A percentile compares a stretch with the other conserved stretches of the same genome.
Conservation (phyloP, 495 filamentous ascomycete genomes). For the Amphirosellinia nigrospora region DNA sequence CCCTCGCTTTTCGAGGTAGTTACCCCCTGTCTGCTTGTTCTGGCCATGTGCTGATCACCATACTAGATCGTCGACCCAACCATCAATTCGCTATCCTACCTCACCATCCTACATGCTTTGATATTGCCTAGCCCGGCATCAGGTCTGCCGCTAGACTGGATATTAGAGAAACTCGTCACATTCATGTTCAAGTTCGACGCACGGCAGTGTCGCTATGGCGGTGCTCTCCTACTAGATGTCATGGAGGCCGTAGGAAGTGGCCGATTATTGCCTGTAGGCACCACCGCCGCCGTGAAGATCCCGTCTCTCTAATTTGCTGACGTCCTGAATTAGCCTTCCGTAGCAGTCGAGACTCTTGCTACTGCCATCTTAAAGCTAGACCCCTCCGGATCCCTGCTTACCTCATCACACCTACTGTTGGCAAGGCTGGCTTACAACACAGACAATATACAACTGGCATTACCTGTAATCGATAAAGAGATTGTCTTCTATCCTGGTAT, state of each 20-base stretch:
- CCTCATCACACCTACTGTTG: slow-evolving; percentile 67
- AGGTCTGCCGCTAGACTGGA: slow-evolving; percentile 28
- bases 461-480: slow-evolving; percentile 72
- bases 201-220: slow-evolving; percentile 53
- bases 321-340: slow-evolving; percentile 51
- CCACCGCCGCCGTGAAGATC: background rate
- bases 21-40: background rate
- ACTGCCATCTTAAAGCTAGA: slow-evolving; percentile 76
- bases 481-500: slow-evolving; percentile 69
- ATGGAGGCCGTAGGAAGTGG: slow-evolving; percentile 37
- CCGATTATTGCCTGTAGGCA: slow-evolving; percentile 46
- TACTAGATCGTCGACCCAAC: slow-evolving; percentile 46
- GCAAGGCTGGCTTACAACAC: slow-evolving; percentile 62
- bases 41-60: slow-evolving; percentile 21
- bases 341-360: slow-evolving; percentile 65
- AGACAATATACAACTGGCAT: slow-evolving; percentile 57
- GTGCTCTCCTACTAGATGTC: slow-evolving; percentile 38
- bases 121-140: slow-evolving; percentile 27
- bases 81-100: slow-evolving; percentile 52
- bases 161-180: slow-evolving; percentile 44
- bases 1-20: slow-evolving; percentile 43
- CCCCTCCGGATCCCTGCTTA: slow-evolving; percentile 72
- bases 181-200: slow-evolving; percentile 54
- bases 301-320: slow-evolving; percentile 20
- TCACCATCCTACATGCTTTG: slow-evolving; percentile 45